phyloP scores from a whole-genome alignment of 371 early-diverging fungal species.

The Encephalitozoon cuniculi region DNA sequence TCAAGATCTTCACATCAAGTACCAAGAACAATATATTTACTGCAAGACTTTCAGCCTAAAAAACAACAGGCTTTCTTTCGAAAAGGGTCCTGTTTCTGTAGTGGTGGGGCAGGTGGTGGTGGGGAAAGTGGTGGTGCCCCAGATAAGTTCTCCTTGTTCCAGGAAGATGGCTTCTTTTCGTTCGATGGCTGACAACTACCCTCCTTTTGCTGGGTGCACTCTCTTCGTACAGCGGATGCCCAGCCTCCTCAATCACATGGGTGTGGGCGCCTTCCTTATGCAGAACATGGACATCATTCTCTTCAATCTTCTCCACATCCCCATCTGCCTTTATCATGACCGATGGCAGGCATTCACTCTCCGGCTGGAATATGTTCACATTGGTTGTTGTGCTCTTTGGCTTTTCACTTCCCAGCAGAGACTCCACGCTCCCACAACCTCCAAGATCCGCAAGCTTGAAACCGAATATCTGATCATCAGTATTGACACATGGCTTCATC shows the following conservation, averaged over 20 bases:
- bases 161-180: not conserved
- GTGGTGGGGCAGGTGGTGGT: not conserved
- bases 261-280: not conserved
- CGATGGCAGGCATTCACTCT: not conserved
- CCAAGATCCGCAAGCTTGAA: constrained; percentile 13
- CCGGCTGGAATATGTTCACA: not conserved
- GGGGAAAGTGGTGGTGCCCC: not conserved
- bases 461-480: constrained; percentile 32
- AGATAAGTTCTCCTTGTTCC: not conserved
- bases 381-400: not conserved
- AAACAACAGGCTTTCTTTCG: not conserved
- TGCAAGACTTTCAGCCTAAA: not conserved
- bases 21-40: not conserved
- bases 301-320: not conserved
- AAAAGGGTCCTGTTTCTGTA: not conserved
- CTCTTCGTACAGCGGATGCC: not conserved
- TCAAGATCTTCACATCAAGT: not conserved
- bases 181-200: not conserved
- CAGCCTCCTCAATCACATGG: not conserved
- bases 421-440: not conserved
- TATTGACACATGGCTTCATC: constrained; percentile 25
- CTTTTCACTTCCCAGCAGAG: not conserved
- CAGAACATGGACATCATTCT: not conserved
- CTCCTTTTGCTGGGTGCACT: not conserved
- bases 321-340: not conserved